Conservation (phyloP, 139 green algal genomes). For the Micractinium conductrix region DNA sequence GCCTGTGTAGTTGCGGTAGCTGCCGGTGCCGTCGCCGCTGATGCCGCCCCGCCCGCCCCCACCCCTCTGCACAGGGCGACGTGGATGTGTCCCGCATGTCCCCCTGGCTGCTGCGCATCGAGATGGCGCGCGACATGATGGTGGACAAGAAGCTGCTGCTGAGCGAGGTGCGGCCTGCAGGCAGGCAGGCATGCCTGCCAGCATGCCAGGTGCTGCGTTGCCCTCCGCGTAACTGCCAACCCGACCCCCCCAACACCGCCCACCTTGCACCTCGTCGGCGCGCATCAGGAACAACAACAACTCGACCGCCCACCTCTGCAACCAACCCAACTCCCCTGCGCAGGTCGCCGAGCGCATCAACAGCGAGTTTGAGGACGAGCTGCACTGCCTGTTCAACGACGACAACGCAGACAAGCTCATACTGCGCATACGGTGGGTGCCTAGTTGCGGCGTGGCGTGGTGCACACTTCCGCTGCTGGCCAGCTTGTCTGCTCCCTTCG, state of each 20-base stretch:
- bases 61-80: conserved; percentile 65
- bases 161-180: conserved; percentile 3
- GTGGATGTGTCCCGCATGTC: conserved; percentile 76
- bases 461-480: too few relatives aligned
- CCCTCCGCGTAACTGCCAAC: too few relatives aligned
- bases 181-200: too few relatives aligned
- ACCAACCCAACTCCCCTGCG: not conserved
- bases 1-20: too few relatives aligned
- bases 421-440: conserved; percentile 75
- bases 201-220: too few relatives aligned
- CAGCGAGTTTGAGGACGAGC: conserved; percentile 88
- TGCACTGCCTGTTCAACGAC: conserved; percentile 95
- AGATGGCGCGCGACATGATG: conserved; percentile 63
- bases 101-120: conserved; percentile 97
- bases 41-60: not conserved
- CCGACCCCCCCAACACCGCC: too few relatives aligned
- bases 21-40: not conserved
- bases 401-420: conserved; percentile 97
- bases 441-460: too few relatives aligned
- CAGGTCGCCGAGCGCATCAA: conserved; percentile 82
- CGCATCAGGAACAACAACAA: too few relatives aligned
- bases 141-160: conserved; percentile 95
- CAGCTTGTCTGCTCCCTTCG: too few relatives aligned
- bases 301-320: too few relatives aligned
- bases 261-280: too few relatives aligned